Conservation (phyloP, 2,329 filamentous ascomycete species). For the Colletotrichum caudatum region DNA sequence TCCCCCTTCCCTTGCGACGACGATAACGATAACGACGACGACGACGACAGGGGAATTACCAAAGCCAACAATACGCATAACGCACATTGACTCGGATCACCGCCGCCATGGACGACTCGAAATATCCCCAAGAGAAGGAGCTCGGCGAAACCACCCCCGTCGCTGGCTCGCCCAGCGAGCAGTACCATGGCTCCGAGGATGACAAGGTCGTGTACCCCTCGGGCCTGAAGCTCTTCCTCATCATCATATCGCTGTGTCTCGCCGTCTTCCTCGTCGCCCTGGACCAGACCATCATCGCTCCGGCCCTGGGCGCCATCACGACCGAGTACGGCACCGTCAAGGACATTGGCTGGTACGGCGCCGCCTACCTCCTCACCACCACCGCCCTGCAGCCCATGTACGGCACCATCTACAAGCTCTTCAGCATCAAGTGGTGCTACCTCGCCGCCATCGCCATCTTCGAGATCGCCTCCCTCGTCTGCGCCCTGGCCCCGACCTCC, state of each 20-base stretch:
- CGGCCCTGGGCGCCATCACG: conserved; percentile 65
- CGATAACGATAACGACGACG: no score
- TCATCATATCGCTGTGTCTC: conserved; percentile 59
- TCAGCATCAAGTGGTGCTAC: conserved; percentile 61
- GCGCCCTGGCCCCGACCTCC: conserved; percentile 59
- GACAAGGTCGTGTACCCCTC: conserved; percentile 53
- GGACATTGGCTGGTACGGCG: conserved; percentile 67
- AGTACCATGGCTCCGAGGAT: conserved; percentile 19
- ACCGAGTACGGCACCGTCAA: conserved; percentile 57
- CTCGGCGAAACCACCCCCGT: not conserved
- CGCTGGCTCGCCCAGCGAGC: not conserved
- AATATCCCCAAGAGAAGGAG: conserved; percentile 18
- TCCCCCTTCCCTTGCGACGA: not conserved
- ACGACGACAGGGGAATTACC: no score
- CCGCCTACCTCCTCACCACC: conserved; percentile 61
- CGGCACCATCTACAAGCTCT: conserved; percentile 63
- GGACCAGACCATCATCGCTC: conserved; percentile 64
- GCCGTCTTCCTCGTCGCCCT: conserved; percentile 63
- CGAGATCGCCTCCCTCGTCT: conserved; percentile 58
- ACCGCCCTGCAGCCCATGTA: conserved; percentile 64
- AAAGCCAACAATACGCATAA: not conserved
- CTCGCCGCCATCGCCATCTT: conserved; percentile 58
- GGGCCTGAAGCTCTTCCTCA: conserved; percentile 54
- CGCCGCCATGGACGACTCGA: conserved; percentile 21
- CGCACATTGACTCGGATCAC: not conserved